A percentile compares a stretch with the other conserved stretches of the same genome.
Conservation (phyloP, 257 asterid species). For the Jaltomata sinuosa region DNA sequence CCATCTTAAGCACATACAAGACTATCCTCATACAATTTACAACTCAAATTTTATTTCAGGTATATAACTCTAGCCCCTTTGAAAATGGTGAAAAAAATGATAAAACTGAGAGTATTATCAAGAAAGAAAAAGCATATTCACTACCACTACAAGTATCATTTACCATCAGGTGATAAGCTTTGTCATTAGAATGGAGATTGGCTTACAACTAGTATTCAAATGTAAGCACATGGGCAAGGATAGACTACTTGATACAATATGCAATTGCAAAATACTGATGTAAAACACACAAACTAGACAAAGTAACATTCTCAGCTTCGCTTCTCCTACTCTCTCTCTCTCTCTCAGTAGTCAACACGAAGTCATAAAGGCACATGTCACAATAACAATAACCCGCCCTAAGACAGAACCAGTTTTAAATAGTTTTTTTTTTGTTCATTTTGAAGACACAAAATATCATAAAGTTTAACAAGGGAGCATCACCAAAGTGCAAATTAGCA, state of each 20-base stretch:
- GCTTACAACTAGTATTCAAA: background rate
- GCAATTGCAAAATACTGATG: background rate
- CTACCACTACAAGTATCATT: background rate
- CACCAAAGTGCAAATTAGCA: background rate
- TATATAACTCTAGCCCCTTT: background rate
- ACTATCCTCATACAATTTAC: background rate
- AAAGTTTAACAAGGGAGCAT: background rate
- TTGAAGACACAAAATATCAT: background rate
- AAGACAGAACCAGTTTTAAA: background rate
- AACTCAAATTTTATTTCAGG: background rate
- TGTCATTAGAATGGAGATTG: background rate
- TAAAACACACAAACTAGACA: background rate
- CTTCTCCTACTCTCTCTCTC: background rate
- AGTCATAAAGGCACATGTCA: background rate
- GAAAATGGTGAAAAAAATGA: too few species aligned
- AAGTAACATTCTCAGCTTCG: background rate
- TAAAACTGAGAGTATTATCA: background rate
- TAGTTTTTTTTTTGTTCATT: background rate
- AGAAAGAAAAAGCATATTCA: background rate
- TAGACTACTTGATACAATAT: background rate
- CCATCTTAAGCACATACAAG: too few species aligned
- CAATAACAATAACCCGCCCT: background rate
- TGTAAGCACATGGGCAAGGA: background rate
- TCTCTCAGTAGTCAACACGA: background rate
- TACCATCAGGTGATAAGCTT: background rate